phyloP scores from a whole-genome alignment of 2,329 filamentous ascomycete genomes.

The Sarocladium oryzae region DNA sequence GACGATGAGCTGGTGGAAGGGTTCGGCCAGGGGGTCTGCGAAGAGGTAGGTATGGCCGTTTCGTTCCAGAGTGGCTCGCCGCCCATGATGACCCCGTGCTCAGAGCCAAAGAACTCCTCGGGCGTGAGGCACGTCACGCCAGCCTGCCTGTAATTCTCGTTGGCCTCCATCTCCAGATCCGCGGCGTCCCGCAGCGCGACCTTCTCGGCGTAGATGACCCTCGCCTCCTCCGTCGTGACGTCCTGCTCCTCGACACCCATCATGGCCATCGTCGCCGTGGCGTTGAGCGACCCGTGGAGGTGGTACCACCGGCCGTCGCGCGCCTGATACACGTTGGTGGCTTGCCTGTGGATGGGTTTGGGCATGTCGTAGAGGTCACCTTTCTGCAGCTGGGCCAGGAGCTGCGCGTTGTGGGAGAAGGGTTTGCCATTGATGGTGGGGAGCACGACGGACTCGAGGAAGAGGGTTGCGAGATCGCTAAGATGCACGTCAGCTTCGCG shows the following conservation, averaged over 20 bases:
- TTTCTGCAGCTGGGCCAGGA: slow-evolving; percentile 15
- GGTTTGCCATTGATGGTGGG: slow-evolving; percentile 13
- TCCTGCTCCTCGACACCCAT: slow-evolving; percentile 21
- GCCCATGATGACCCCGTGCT: slow-evolving; percentile 36
- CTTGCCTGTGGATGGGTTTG: slow-evolving; percentile 23
- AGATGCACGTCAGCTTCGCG: too few species aligned
- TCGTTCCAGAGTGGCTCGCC: slow-evolving; percentile 40
- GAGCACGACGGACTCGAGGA: slow-evolving; percentile 15
- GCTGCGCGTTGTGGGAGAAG: too few species aligned
- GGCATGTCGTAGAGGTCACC: background rate
- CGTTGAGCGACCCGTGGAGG: slow-evolving; percentile 27
- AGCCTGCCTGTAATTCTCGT: slow-evolving; percentile 30
- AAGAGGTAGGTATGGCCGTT: slow-evolving; percentile 27
- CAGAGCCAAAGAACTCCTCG: slow-evolving; percentile 42
- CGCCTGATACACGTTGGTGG: slow-evolving; percentile 28
- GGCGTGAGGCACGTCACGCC: slow-evolving; percentile 44
- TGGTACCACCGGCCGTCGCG: slow-evolving; percentile 28
- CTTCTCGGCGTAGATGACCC: slow-evolving; percentile 17
- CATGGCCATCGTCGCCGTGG: slow-evolving; percentile 23
- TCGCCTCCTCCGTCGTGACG: slow-evolving; percentile 21
- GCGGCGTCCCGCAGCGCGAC: slow-evolving; percentile 33
- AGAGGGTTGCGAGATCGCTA: slow-evolving; percentile 14
- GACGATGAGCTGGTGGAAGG: slow-evolving; percentile 24
- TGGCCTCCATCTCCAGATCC: slow-evolving; percentile 41
- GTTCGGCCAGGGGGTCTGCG: slow-evolving; percentile 26